A percentile compares a stretch with the other conserved stretches of the same genome.
Evolutionary conservation across 2,329 filamentous ascomycete genomes (phyloP).

Genomic region (Rhexocercosporidium sp.): DNA sequence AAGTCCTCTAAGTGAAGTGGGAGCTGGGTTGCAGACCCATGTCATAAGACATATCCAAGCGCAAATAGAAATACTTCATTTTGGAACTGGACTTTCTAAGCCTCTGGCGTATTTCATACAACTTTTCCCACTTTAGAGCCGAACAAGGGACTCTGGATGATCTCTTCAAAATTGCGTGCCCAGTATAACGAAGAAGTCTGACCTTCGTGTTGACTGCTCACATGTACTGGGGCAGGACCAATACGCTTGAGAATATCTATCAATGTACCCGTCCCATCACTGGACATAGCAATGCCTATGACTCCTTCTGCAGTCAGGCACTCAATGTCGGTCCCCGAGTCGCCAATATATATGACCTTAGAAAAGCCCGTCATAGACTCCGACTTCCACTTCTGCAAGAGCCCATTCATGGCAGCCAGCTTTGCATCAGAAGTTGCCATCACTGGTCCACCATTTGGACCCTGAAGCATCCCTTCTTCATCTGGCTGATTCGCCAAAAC

Average conservation of each 20-base stretch:
- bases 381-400: slow-evolving; percentile 23
- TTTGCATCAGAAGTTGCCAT: slow-evolving; percentile 37
- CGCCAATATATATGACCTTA: slow-evolving; percentile 39
- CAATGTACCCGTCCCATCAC: slow-evolving; percentile 28
- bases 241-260: slow-evolving; percentile 29
- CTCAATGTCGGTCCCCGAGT: slow-evolving; percentile 41
- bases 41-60: too few species aligned
- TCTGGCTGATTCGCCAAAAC: slow-evolving; percentile 32
- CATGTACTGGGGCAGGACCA: slow-evolving; percentile 23
- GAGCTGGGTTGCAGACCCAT: too few species aligned
- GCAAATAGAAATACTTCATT: too few species aligned
- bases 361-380: background rate
- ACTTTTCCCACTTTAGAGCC: background rate
- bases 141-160: slow-evolving; percentile 29
- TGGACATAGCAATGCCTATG: slow-evolving; percentile 33
- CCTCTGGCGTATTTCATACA: too few species aligned
- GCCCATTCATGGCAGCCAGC: slow-evolving; percentile 28
- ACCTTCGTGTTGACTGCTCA: slow-evolving; percentile 22
- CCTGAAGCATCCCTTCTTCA: slow-evolving; percentile 29
- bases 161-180: slow-evolving; percentile 35
- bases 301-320: slow-evolving; percentile 35
- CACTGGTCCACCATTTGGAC: slow-evolving; percentile 15
- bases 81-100: too few species aligned
- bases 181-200: slow-evolving; percentile 27
- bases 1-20: too few species aligned